Evolutionary conservation across 805 yeast species (phyloP), one percentile per base, ranked within the genome.

Genomic region (Ascoidea rubescens): DNA sequence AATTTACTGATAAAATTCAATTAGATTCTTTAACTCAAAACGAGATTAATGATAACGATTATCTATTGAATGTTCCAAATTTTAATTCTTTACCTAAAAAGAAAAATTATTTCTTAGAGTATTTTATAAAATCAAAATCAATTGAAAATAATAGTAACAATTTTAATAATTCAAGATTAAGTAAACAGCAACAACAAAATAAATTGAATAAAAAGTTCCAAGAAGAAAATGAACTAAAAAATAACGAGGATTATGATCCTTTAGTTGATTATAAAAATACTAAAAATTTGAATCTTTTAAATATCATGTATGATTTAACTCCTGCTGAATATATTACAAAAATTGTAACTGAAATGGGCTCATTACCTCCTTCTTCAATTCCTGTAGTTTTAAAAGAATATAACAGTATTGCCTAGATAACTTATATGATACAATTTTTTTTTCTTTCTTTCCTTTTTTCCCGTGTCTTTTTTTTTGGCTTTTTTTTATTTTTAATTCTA

Each of bases 351-450:
- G 99, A 93, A 66, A 80, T 91, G 57, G 99, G 99, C 32, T 87
- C 96, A 2, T 74, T 93, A 58, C 99, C 99, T 8, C 96, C 99
- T 47, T 85, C 95, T n/a, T 88, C 98, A 1, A 98, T 93, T 53
- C 99, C 99, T 31, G 98, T 93, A 49, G 87, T 93, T 55, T 71
- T 93, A 60, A 79, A 98, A 68, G 99, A 93, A 67, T 93, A 91
- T 67, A 87, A 88, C 28, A 21, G 28, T 21, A 21, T 21, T 21
- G 3, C 28, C 28, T 21, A 21, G 28, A 21, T 21, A 21, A 21
- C 28, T 21, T 21, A 21, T 21, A 21, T 21, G 28, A 21, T 21
- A 3, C 28, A 21, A 21, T 21, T 21, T 21, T 21, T 21, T 21
- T 21, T 21, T 3, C 2, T 21, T 21, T 3, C 3, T 21, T 21